Evolutionary conservation across 768 basidiomycete species (phyloP), one percentile per base, ranked within the genome.

Genomic region (Termitomyces sp.): DNA sequence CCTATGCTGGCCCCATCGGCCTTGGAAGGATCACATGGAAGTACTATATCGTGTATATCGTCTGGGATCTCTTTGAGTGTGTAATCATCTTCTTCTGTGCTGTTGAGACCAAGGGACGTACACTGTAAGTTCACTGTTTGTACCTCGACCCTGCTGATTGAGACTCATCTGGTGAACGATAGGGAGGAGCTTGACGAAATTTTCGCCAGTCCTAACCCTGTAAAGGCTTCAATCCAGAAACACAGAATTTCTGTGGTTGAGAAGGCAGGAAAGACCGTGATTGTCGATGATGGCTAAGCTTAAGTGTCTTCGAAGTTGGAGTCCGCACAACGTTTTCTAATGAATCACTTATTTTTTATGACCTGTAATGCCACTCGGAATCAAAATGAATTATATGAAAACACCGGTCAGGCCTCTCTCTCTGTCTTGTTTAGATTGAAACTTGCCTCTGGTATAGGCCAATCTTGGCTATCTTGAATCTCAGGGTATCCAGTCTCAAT

Each of bases 1-100:
- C 75, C 11, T 84, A 80, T 53, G 81, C 81, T 15, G 71, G 69
- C 10, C 74, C 73, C 2, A 74, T 74, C 47, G 73, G 68, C 8
- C 64, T 74, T 19, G 65, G 66, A 50, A 67, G 57, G 31, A 71
- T 75, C 60, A 58, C 66, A 23, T 74, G 73, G 74, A 70, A 73
- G 69, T 73, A 72, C 56, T 73, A 72, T 52, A 70, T 72, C 28
- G 73, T 77, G n/a, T 74, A 71, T 51, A 60, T 74, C 30, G 72
- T 59, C 7, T 75, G 74, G 73, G 73, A 75, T 63, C 66, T 76
- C 33, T 68, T 75, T 40, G 73, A 75, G 63, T 72, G 70, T 40
- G 50, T 64, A 6, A 62, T 75, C 11, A 70, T 76, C 47, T 74
- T 66, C 54, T 70, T 74, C 62, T 74, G 68, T 42, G 76, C 70